These are phyloP conservation scores for Casaregolazyma lundiana DNA, from an alignment of 1,139 yeast species.

Conservation along the genomic window DNA sequence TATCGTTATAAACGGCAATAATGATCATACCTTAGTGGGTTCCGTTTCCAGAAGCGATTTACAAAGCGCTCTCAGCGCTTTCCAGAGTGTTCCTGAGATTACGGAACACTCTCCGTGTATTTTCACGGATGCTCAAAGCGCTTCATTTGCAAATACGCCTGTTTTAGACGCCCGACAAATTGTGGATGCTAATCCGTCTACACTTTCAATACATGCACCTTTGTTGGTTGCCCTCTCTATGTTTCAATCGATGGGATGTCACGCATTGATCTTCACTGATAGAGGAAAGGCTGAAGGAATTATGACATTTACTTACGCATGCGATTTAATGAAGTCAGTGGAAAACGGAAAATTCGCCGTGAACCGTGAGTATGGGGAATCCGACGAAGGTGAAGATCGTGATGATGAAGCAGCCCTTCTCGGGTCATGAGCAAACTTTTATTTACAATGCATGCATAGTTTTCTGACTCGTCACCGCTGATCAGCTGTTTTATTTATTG, in stretches of 20 bases:
- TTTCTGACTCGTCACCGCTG: slow-evolving; percentile 5
- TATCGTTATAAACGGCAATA: slow-evolving; percentile 26
- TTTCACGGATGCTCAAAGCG: slow-evolving; percentile 15
- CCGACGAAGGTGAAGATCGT: background rate
- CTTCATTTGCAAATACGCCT: slow-evolving; percentile 5
- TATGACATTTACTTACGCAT: slow-evolving; percentile 64
- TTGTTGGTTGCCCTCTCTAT: slow-evolving; percentile 46
- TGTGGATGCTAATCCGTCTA: slow-evolving; percentile 31
- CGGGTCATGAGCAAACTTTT: background rate
- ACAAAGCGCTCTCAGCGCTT: slow-evolving; percentile 28
- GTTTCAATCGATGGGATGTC: slow-evolving; percentile 50
- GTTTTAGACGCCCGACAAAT: slow-evolving; percentile 22
- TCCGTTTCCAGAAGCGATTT: slow-evolving; percentile 40
- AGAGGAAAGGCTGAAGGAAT: slow-evolving; percentile 42
- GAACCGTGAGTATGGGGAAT: background rate
- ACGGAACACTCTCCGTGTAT: slow-evolving; percentile 18
- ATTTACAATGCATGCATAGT: slow-evolving; percentile 10
- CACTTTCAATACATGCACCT: slow-evolving; percentile 28
- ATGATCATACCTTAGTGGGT: slow-evolving; percentile 36
- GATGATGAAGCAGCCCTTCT: background rate
- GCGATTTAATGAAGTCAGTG: slow-evolving; percentile 39
- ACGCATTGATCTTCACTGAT: slow-evolving; percentile 51
- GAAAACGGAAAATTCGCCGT: slow-evolving; percentile 5
- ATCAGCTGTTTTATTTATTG: slow-evolving; percentile 7
- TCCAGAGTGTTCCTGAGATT: slow-evolving; percentile 13